Base-by-base conservation (phyloP, 1,139 yeast genomes). In the Cylindricascospora bacillispora region DNA sequence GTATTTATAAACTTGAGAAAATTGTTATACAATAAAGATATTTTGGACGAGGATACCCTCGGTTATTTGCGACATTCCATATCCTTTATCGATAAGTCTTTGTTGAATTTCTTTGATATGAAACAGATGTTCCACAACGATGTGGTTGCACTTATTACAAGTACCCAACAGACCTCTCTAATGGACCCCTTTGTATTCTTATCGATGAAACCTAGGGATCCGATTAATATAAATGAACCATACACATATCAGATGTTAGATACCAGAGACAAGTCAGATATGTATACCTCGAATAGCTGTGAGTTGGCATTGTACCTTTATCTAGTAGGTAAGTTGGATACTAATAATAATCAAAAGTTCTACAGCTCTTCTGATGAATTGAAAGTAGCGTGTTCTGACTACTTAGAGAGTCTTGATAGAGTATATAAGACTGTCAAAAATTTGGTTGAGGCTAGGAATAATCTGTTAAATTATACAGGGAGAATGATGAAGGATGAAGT, bases 401-500 rank as follows among this genome's bases (percentile, higher is more conserved):
- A 24, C 11, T 14, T 10, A n/a, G 18, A 24, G 15, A 18, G 15
- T 13, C 18, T n/a, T n/a, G n/a, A n/a, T n/a, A n/a, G n/a, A n/a
- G n/a, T n/a, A n/a, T n/a, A n/a, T n/a, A n/a, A n/a, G n/a, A n/a
- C 71, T 3, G 63, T 73, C 5, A 64, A 64, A 26, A 78, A 67
- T 40, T 59, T 79, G 38, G 67, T 73, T 22, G 77, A 73, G 27
- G 83, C 76, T 44, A 61, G 83, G 35, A 82, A 74, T 36, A 67
- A 73, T 1, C 66, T 77, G 15, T 53, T 76, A 30, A 77, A 73
- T 43, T 76, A 76, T 44, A 77, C 81, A 10, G 73, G 85, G 1
- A 62, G 86, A 41, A 73, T 76, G 27, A 73, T 78, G 82, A 77
- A 75, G 41, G 73, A 73, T 39, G 79, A 74, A 44, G 67, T 74